Evolutionary conservation across 140 eudicot genomes (phyloP).

Genomic region (Anethum foeniculum): DNA sequence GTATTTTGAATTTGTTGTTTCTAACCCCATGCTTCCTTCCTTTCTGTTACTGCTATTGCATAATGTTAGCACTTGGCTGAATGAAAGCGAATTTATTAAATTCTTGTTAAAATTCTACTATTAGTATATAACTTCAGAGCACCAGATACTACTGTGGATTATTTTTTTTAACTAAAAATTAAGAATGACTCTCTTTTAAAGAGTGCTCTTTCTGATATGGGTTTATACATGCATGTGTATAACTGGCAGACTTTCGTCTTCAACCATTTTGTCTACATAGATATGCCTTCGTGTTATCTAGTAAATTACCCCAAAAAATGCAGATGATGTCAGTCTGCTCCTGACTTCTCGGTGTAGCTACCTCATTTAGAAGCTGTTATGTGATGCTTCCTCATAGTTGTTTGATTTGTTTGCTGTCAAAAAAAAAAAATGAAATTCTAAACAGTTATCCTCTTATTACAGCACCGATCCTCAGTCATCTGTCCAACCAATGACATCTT

Average conservation of each 20-base stretch:
- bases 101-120: background rate
- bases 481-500: constrained; percentile 24
- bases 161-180: too few species aligned
- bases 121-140: background rate
- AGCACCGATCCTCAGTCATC: constrained; percentile 54
- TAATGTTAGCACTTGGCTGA: background rate
- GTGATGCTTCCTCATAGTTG: background rate
- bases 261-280: background rate
- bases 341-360: background rate
- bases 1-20: background rate
- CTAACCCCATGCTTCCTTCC: background rate
- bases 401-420: background rate
- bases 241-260: background rate
- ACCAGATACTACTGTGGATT: background rate
- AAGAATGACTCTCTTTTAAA: background rate
- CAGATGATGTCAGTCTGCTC: background rate
- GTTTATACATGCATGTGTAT: background rate
- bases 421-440: background rate
- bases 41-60: background rate
- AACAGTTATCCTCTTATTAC: background rate
- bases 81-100: background rate
- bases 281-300: background rate
- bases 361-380: background rate
- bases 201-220: background rate
- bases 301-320: background rate